These are phyloP conservation scores for Russula griseocarnosa DNA, from an alignment of 768 basidiomycete genomes.

Conservation along the genomic window DNA sequence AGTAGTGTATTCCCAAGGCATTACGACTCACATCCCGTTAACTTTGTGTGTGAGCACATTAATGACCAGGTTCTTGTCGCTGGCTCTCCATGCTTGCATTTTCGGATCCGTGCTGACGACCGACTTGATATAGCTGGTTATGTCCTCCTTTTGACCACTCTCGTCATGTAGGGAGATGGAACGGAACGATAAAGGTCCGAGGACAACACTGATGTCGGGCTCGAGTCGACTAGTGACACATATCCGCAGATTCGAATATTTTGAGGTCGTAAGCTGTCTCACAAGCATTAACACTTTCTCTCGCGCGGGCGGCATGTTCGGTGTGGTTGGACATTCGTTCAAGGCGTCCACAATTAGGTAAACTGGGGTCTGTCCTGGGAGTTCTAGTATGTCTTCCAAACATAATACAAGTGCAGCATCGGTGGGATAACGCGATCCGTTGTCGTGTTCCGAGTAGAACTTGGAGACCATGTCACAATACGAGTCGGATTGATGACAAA, in stretches of 20 bases:
- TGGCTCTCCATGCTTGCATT: neutral
- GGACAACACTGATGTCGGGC: neutral
- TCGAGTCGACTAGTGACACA: neutral
- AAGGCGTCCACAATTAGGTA: neutral
- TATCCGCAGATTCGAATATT: neutral
- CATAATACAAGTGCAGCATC: neutral
- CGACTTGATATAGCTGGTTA: neutral
- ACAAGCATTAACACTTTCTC: neutral
- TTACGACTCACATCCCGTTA: neutral
- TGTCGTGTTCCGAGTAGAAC: neutral
- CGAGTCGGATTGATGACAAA: neutral
- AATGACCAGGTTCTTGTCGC: neutral
- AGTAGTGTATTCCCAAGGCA: no score
- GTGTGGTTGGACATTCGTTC: neutral
- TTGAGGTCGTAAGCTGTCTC: neutral
- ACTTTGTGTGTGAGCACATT: neutral
- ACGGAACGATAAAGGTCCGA: neutral
- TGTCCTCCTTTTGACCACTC: neutral
- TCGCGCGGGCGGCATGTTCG: neutral
- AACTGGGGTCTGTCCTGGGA: neutral
- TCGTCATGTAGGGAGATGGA: neutral
- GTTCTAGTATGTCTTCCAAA: neutral
- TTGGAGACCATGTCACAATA: neutral
- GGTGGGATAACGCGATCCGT: neutral
- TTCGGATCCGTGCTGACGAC: neutral